Percentiles rank a stretch among this genome's conserved stretches.
phyloP scores from a whole-genome alignment of 257 asterid species.

The Solanum pinnatisectum region DNA sequence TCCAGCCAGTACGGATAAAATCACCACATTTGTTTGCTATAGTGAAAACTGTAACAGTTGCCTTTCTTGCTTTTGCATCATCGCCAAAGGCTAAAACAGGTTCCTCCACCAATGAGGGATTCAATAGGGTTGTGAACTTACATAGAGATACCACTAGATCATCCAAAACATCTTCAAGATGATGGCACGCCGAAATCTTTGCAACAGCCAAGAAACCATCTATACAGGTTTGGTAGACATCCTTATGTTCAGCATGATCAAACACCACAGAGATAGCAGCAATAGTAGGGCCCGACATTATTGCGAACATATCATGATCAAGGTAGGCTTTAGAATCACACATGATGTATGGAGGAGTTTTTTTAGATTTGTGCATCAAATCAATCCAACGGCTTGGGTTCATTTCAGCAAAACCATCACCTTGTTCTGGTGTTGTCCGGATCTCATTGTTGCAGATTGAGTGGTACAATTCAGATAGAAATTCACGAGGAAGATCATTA shows the following conservation, averaged over 20 bases:
- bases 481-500: conserved; percentile 85
- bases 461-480: conserved; percentile 68
- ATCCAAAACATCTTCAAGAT: conserved; percentile 91
- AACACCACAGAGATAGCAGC: conserved; percentile 97
- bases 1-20: conserved; percentile 91
- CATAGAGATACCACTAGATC: conserved; percentile 93
- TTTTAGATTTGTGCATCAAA: conserved; percentile 79
- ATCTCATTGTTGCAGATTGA: conserved; percentile 93
- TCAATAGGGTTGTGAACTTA: conserved; percentile 81
- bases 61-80: conserved; percentile 93
- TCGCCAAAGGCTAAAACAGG: conserved; percentile 93
- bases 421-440: conserved; percentile 90
- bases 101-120: conserved; percentile 82
- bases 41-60: conserved; percentile 85
- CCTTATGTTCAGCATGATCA: conserved; percentile 91
- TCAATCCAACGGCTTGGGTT: conserved; percentile 95
- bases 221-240: conserved; percentile 86
- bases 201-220: conserved; percentile 97
- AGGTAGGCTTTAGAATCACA: conserved; percentile 81
- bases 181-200: conserved; percentile 91
- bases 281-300: conserved; percentile 96
- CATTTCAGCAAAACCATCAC: conserved; percentile 90
- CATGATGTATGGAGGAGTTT: conserved; percentile 62
- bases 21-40: conserved; percentile 91
- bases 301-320: conserved; percentile 97